Evolutionary conservation across 306 rosid genomes (phyloP).

Genomic region (Citrullus mucosospermus): DNA sequence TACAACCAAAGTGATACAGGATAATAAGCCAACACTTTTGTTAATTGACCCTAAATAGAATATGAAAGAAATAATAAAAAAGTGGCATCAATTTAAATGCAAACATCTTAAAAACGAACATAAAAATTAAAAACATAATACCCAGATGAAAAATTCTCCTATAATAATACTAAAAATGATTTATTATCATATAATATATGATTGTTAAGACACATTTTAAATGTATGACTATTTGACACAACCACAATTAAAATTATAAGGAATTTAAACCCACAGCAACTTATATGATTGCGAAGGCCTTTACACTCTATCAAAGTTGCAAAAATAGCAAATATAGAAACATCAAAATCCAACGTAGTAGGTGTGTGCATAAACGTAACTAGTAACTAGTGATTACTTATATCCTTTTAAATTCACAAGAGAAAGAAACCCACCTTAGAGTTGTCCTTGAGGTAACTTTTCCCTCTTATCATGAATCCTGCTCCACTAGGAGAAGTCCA

Average conservation of each 20-base stretch:
- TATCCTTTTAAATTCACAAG: not conserved
- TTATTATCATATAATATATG: not conserved
- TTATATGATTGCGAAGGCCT: not conserved
- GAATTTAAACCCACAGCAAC: not conserved
- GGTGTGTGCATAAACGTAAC: not conserved
- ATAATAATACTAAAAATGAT: not conserved
- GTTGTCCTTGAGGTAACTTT: constrained; percentile 74
- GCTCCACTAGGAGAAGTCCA: constrained; percentile 67
- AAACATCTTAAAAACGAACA: not conserved
- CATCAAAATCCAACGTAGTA: not conserved
- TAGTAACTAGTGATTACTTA: not conserved
- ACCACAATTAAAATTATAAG: not conserved
- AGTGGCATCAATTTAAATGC: not conserved
- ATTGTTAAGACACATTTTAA: not conserved
- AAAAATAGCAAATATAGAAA: not conserved
- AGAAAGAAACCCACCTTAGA: constrained; percentile 42
- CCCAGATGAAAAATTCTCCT: not conserved
- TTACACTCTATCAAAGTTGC: not conserved
- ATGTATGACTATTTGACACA: not conserved
- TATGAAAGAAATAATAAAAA: no score
- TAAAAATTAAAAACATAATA: not conserved
- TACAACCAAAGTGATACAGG: not conserved
- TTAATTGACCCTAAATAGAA: no score
- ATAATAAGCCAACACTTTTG: not conserved
- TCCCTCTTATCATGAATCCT: constrained; percentile 89